phyloP scores from a whole-genome alignment of 768 basidiomycete genomes.

The Gloeopeniophorella convolvens region DNA sequence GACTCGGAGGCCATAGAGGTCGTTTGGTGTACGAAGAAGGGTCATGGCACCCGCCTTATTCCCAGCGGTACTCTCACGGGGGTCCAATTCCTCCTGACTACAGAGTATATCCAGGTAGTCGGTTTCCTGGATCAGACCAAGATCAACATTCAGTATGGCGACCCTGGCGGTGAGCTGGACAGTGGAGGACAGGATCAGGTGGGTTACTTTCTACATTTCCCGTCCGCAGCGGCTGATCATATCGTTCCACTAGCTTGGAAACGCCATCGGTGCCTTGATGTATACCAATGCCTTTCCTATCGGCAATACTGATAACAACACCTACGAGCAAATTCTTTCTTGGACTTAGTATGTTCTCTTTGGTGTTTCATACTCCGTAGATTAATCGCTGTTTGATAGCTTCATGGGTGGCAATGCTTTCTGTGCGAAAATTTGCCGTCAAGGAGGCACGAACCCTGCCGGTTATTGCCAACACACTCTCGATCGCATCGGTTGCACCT shows the following conservation, averaged over 20 bases:
- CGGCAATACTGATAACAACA: constrained; percentile 34
- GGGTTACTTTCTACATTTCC: constrained; percentile 13
- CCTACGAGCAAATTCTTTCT: constrained; percentile 50
- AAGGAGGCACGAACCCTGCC: constrained; percentile 40
- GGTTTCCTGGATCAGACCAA: constrained; percentile 58
- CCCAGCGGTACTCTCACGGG: constrained; percentile 59
- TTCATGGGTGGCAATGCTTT: constrained; percentile 63
- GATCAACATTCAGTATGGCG: constrained; percentile 45
- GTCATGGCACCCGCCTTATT: constrained; percentile 67
- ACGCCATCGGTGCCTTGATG: constrained; percentile 67
- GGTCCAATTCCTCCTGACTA: constrained; percentile 55
- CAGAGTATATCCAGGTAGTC: constrained; percentile 52
- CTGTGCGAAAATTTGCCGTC: constrained; percentile 73
- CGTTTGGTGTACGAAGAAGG: constrained; percentile 70
- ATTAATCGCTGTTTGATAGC: constrained; percentile 31
- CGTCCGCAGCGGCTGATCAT: not conserved
- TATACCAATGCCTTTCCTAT: constrained; percentile 53
- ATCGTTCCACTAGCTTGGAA: constrained; percentile 50
- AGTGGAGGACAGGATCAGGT: constrained; percentile 66
- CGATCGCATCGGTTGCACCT: constrained; percentile 68
- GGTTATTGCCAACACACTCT: constrained; percentile 64
- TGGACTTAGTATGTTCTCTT: constrained; percentile 56
- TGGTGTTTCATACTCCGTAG: not conserved
- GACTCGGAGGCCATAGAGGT: constrained; percentile 66
- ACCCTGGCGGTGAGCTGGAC: constrained; percentile 75